A percentile compares a stretch with the other conserved stretches of the same genome.
These are phyloP conservation scores for Conticribra guillardii DNA, from an alignment of 108 stramenopile species.

Conservation along the genomic window DNA sequence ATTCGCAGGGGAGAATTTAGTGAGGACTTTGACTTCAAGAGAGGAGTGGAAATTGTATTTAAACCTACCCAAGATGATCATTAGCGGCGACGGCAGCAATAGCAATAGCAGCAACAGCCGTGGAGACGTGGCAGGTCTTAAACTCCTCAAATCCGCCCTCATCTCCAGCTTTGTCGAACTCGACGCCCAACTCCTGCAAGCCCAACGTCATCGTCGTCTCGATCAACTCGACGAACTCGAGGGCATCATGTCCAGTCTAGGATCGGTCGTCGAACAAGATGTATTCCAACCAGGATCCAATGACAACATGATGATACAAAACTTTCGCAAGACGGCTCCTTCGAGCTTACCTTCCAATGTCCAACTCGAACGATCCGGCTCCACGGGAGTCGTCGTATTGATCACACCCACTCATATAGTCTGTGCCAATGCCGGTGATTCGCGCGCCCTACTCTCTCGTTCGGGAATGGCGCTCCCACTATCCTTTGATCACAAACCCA, in stretches of 20 bases:
- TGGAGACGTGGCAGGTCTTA: constrained; percentile 58
- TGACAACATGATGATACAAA: constrained; percentile 22
- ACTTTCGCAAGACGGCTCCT: constrained; percentile 23
- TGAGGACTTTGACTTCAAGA: constrained; percentile 55
- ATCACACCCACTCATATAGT: constrained; percentile 90
- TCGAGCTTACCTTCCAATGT: constrained; percentile 24
- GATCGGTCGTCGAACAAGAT: constrained; percentile 7
- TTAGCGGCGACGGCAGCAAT: neutral
- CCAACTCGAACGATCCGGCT: constrained; percentile 77
- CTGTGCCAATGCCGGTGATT: constrained; percentile 97
- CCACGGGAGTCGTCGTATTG: constrained; percentile 87
- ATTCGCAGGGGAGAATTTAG: constrained; percentile 67
- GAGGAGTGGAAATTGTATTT: constrained; percentile 63
- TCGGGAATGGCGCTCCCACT: constrained; percentile 68
- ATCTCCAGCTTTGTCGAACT: constrained; percentile 68
- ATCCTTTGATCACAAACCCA: constrained; percentile 97
- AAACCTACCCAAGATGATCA: constrained; percentile 19
- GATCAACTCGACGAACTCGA: constrained; percentile 29
- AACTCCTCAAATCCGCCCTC: constrained; percentile 65
- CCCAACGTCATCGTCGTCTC: constrained; percentile 24
- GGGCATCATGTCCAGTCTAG: constrained; percentile 16
- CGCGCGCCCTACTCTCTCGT: constrained; percentile 79
- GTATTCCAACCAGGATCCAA: constrained; percentile 32
- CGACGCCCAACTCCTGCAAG: constrained; percentile 49
- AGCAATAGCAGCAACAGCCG: neutral